phyloP scores from a whole-genome alignment of 2,329 filamentous ascomycete species.

The Neonectria neomacrospora region DNA sequence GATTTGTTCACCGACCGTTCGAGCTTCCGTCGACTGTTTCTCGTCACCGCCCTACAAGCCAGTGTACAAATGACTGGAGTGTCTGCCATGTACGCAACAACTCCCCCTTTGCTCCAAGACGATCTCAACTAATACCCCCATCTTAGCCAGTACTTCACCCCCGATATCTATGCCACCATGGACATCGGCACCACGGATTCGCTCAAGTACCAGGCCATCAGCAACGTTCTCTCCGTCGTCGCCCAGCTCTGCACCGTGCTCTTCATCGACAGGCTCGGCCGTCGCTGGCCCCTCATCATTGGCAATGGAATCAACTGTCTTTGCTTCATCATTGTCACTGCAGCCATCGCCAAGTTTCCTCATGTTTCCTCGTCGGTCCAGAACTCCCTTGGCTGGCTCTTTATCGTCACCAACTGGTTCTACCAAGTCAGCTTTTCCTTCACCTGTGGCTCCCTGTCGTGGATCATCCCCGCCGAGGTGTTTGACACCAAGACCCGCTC shows the following conservation, averaged over 20 bases:
- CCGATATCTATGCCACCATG: slow-evolving; percentile 73
- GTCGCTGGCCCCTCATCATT: slow-evolving; percentile 75
- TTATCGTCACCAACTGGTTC: slow-evolving; percentile 76
- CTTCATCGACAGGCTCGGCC: slow-evolving; percentile 74
- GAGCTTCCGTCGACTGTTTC: slow-evolving; percentile 75
- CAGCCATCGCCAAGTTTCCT: slow-evolving; percentile 30
- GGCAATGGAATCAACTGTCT: slow-evolving; percentile 77
- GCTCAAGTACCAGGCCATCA: slow-evolving; percentile 79
- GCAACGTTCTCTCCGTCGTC: slow-evolving; percentile 73
- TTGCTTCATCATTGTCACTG: slow-evolving; percentile 52
- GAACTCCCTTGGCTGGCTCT: slow-evolving; percentile 66
- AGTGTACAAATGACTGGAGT: slow-evolving; percentile 81
- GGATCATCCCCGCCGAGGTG: slow-evolving; percentile 73
- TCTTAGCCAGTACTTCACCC: slow-evolving; percentile 71
- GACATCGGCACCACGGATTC: slow-evolving; percentile 72
- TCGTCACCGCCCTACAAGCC: slow-evolving; percentile 75
- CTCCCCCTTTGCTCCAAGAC: no score
- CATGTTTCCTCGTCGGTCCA: slow-evolving; percentile 4
- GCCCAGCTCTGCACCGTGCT: slow-evolving; percentile 75
- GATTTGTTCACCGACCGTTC: slow-evolving; percentile 72
- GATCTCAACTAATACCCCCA: no score
- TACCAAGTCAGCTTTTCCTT: slow-evolving; percentile 80
- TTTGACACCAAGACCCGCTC: slow-evolving; percentile 80
- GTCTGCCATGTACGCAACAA: slow-evolving; percentile 62
- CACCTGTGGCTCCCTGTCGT: slow-evolving; percentile 72